These are phyloP conservation scores for Polygonum aviculare DNA, from an alignment of 148 eudicot genomes.

Conservation along the genomic window DNA sequence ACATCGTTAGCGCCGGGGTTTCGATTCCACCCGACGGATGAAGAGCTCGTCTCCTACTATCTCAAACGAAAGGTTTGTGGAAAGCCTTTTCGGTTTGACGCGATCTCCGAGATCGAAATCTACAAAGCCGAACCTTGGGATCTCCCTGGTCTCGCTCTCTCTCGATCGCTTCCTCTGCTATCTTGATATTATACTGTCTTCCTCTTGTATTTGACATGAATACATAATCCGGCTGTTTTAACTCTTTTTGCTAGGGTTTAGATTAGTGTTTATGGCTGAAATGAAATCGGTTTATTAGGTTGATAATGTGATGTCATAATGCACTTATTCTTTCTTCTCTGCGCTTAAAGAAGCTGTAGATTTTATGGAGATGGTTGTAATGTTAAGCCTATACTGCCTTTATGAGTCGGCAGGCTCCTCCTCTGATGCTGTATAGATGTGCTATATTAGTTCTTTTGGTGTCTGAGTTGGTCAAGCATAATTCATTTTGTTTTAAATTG, in stretches of 20 bases:
- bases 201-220: background rate
- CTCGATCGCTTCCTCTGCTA: conserved; percentile 5
- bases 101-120: conserved; percentile 17
- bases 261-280: background rate
- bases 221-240: background rate
- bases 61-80: conserved; percentile 16
- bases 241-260: background rate
- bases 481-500: background rate
- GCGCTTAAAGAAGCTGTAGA: background rate
- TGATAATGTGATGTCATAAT: background rate
- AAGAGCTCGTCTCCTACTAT: conserved; percentile 17
- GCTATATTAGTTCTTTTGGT: background rate
- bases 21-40: conserved; percentile 18
- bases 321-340: background rate
- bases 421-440: background rate
- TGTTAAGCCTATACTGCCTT: background rate
- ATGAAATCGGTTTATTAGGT: background rate
- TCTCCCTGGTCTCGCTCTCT: conserved; percentile 16
- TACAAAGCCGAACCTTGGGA: conserved; percentile 16
- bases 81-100: conserved; percentile 16
- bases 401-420: background rate
- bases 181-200: background rate
- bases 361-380: background rate
- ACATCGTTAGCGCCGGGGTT: conserved; percentile 18
- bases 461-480: background rate